Base-by-base conservation (phyloP, 1,284 basidiomycete genomes). In the Trametes hirsuta region DNA sequence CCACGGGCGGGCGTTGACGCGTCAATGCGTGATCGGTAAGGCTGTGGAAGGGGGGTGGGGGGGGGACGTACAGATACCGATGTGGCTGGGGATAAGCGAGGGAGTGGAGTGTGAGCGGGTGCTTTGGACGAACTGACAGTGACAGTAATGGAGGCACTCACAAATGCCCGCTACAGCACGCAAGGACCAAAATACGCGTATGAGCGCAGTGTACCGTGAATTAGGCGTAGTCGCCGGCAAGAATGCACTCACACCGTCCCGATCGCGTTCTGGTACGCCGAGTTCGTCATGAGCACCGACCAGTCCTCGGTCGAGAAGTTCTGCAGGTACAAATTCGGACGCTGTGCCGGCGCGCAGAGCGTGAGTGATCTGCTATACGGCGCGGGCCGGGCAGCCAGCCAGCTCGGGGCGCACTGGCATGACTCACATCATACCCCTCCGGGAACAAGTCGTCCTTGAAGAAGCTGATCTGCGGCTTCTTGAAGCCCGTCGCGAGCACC, bases 231-330 rank as follows among this genome's bases (percentile, higher is more conserved):
- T 41, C 14, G 30, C n/a, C 39, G 18, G 18, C 18, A 18, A 1
- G 18, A 18, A 2, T 22, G 3, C 22, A 54, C 61, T 53, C 30
- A 65, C 71, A 58, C 61, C 63, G 62, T 66, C 6, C 80, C 81
- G 51, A 84, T 82, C 1, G 79, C 82, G 64, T 84, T 82, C 63
- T 79, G 71, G 68, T 86, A 84, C 3, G 84, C 73, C 6, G 84
- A 81, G 66, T 88, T 88, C 11, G 84, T 87, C 73, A 82, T 74
- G 24, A 86, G 71, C 1, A 87, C 72, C 4, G 79, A 80, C 79
- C 83, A 85, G 69, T 86, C 83, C 62, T 83, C 79, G 1, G 84
- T 82, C 2, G 80, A 77, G 74, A 89, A 88, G 61, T 84, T 86
- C 64, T 88, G 86, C 21, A 88, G 74, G 64, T 88, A 88, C 64